Evolutionary conservation across 169 alveolate genomes (phyloP).

Genomic region (Plasmodium falciparum): DNA sequence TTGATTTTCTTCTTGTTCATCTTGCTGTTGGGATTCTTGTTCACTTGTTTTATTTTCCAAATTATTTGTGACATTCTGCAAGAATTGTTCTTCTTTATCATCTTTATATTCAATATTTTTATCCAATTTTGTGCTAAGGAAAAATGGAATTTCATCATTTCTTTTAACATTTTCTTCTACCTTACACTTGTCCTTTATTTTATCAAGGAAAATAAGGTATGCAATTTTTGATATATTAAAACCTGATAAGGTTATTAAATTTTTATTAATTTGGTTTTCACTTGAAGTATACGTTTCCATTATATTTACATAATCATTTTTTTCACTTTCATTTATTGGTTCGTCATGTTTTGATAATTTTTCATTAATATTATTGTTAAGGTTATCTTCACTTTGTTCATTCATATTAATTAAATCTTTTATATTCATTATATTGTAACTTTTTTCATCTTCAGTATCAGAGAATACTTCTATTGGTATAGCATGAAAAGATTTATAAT

Average conservation of each 20-base stretch:
- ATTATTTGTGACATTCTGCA: conserved; percentile 37
- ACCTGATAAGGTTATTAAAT: conserved; percentile 70
- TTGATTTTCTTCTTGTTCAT: conserved; percentile 2
- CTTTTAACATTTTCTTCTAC: conserved; percentile 62
- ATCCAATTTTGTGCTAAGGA: conserved; percentile 53
- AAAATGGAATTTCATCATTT: conserved; percentile 66
- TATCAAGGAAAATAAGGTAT: conserved; percentile 53
- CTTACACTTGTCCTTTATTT: conserved; percentile 63
- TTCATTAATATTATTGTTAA: neutral
- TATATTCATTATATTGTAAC: neutral
- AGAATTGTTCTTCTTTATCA: conserved; percentile 28
- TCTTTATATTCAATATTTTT: conserved; percentile 52
- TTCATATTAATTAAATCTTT: conserved; percentile 15
- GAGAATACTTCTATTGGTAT: conserved; percentile 39
- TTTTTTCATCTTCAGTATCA: neutral
- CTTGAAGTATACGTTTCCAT: conserved; percentile 47
- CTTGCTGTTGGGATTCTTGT: neutral
- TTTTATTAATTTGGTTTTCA: conserved; percentile 58
- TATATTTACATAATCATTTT: conserved; percentile 9
- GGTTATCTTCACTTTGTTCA: neutral
- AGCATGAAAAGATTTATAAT: conserved; percentile 51
- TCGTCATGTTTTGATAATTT: neutral
- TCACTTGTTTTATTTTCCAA: neutral
- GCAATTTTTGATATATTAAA: conserved; percentile 66
- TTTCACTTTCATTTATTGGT: neutral